Base-by-base conservation (phyloP, 106 monocot genomes). In the Platanthera guangdongensis region DNA sequence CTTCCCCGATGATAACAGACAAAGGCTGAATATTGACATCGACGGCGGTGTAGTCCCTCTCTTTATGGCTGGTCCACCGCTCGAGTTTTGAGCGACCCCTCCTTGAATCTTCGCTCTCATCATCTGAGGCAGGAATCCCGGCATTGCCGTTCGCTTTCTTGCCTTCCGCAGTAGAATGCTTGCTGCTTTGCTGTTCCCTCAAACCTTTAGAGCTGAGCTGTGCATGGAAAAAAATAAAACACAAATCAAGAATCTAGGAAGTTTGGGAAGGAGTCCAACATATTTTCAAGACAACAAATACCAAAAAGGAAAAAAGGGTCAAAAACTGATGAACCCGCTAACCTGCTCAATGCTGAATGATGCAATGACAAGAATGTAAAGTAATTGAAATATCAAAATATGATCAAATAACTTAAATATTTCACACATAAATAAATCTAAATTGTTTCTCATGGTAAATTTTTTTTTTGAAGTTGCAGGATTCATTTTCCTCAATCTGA, bases 61-160 rank as follows among this genome's bases (percentile, higher is more conserved):
- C 95, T 81, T 89, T 85, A 76, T 90, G 85, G 75, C 90, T 96
- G 11, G 95, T 86, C 95, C 95, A 96, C 3, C 95, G 90, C 81
- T 96, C 95, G 67, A 96, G 50, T 72, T 96, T 96, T 49, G 95
- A 96, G 4, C 95, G 82, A 46, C 95, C 93, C 75, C 82, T 81
- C 82, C 83, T 95, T 19, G 83, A 86, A 22, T 85, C 83, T 7
- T 68, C 73, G 15, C 83, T 76, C 51, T 82, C 81, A 46, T 85
- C 90, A 78, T 89, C 90, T 74, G 92, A 93, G 39, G 71, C 80
- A 57, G 68, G 73, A 57, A 86, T 81, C 51, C 84, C 78, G 1
- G 52, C 52, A 46, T 55, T 63, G 19, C 59, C 69, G 16, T 51
- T 21, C 6, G 19, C 45, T 14, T 67, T 76, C 49, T 83, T 83